These are phyloP conservation scores for Bonnemaisonia californica DNA, from an alignment of 31 red algal genomes.

Conservation along the genomic window DNA sequence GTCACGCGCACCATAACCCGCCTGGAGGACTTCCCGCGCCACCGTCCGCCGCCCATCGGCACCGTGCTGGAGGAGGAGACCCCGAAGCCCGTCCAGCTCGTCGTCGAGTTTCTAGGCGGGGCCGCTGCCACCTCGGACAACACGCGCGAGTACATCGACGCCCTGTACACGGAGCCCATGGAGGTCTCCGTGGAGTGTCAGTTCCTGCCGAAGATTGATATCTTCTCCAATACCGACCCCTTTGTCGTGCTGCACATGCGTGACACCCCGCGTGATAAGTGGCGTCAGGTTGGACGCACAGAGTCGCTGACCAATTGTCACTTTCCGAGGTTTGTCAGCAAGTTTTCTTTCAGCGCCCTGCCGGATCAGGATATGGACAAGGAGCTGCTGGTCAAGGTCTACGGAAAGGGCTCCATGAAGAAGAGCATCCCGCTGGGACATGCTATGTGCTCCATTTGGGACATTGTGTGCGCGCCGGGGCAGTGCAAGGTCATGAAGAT, in stretches of 20 bases:
- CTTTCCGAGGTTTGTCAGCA: slow-evolving; percentile 85
- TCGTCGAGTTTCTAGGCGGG: slow-evolving; percentile 84
- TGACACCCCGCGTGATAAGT: slow-evolving; percentile 56
- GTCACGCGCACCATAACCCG: slow-evolving; percentile 82
- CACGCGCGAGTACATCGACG: slow-evolving; percentile 63
- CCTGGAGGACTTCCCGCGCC: slow-evolving; percentile 72
- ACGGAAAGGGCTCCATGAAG: slow-evolving; percentile 78
- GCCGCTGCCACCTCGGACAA: slow-evolving; percentile 40
- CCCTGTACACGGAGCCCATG: slow-evolving; percentile 67
- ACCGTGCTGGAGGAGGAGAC: slow-evolving; percentile 89
- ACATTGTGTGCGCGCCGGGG: slow-evolving; percentile 76
- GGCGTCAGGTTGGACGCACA: slow-evolving; percentile 72
- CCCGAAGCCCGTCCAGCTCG: slow-evolving; percentile 81
- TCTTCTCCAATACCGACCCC: slow-evolving; percentile 85
- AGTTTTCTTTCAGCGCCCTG: slow-evolving; percentile 68
- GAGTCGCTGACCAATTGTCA: slow-evolving; percentile 77
- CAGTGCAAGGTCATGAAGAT: slow-evolving; percentile 91
- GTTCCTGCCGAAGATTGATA: slow-evolving; percentile 83
- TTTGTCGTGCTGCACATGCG: slow-evolving; percentile 73
- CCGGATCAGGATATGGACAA: slow-evolving; percentile 87
- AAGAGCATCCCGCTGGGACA: slow-evolving; percentile 63
- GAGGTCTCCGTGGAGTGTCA: slow-evolving; percentile 80
- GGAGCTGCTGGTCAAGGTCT: slow-evolving; percentile 82
- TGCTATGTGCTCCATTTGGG: slow-evolving; percentile 81
- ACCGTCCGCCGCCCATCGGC: slow-evolving; percentile 68